Base-by-base conservation (phyloP, 257 asterid species). In the Verbena officinalis region DNA sequence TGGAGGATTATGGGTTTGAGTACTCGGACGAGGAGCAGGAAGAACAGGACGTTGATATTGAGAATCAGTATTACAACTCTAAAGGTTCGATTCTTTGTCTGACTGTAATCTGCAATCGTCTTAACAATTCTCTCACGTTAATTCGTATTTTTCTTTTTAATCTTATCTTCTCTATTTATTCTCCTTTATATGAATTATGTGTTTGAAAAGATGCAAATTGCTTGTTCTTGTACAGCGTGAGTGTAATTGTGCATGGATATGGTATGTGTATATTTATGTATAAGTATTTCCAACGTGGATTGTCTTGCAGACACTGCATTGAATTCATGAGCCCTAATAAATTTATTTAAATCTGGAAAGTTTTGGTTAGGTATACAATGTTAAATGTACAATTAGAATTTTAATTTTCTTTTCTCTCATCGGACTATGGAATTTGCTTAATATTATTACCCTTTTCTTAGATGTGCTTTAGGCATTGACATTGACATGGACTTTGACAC, bases 1-100 rank as follows among this genome's bases (percentile, higher is more conserved):
- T 94, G 97, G 99, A 94, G 81, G 97, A 94, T 65, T 94, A 90
- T 65, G 99, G 97, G 38, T 94, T 94, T 68, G 97, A 94, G 85
- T 94, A 94, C 80, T 94, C 97, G 1, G 97, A 94, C 54, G 99
- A 94, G 62, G 99, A 94, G 72, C 96, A 92, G 1, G 97, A 90
- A 71, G 99, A 94, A 63, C 96, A 90, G 81, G 95, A 94, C 70
- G 96, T 90, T 57, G 99, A 94, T 71, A 88, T 94, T 36, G 99
- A 90, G 78, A 94, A 94, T 62, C 96, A 94, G 75, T 94, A 94
- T 71, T 94, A 94, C 81, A 94, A 94, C 76, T 88, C 99, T n/a
- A 94, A 94, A 80, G 96, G 99, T 86, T 55, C 56, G 54, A 39
- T 42, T 45, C 3, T 19, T 48, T 17, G 17, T 73, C 34, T 24